Percentiles rank a stretch among this genome's conserved stretches.
phyloP scores from a whole-genome alignment of 495 filamentous ascomycete genomes.

The Penicillium diatomitis region DNA sequence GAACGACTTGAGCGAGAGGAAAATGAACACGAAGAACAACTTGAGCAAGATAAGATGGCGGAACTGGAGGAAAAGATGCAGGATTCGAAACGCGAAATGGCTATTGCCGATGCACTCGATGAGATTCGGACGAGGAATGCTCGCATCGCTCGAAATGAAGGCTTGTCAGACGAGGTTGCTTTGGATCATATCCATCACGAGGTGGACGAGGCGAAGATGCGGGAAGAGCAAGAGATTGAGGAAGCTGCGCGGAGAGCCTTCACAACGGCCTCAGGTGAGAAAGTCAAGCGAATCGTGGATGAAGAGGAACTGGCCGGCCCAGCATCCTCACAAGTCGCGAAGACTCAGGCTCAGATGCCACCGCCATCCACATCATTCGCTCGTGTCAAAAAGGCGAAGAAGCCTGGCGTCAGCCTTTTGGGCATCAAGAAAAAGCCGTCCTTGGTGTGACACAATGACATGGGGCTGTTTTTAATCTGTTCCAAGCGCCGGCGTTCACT shows the following conservation, averaged over 20 bases:
- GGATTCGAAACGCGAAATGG: constrained; percentile 96
- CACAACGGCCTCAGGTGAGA: constrained; percentile 49
- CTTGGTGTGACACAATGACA: constrained; percentile 25
- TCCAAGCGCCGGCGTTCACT: constrained; percentile 8
- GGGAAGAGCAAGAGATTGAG: constrained; percentile 74
- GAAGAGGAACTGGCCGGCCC: constrained; percentile 30
- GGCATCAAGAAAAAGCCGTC: constrained; percentile 88
- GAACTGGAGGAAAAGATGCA: constrained; percentile 74
- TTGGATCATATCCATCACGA: constrained; percentile 33
- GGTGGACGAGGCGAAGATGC: constrained; percentile 49
- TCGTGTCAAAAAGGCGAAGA: constrained; percentile 74
- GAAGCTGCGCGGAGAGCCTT: constrained; percentile 78
- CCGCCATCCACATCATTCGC: constrained; percentile 65
- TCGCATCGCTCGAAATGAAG: constrained; percentile 64
- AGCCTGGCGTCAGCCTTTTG: constrained; percentile 57
- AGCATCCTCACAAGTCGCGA: constrained; percentile 16
- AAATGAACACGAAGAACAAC: constrained; percentile 43
- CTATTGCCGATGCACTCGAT: constrained; percentile 89
- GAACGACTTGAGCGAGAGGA: constrained; percentile 76
- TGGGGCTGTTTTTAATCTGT: background rate
- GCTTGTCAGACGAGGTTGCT: constrained; percentile 37
- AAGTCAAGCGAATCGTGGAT: constrained; percentile 40
- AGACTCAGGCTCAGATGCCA: constrained; percentile 18
- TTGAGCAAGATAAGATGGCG: constrained; percentile 63
- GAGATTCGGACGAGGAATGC: constrained; percentile 91